A percentile compares a stretch with the other conserved stretches of the same genome.
Evolutionary conservation across 768 basidiomycete species (phyloP).

Genomic region (Suillus occidentalis): DNA sequence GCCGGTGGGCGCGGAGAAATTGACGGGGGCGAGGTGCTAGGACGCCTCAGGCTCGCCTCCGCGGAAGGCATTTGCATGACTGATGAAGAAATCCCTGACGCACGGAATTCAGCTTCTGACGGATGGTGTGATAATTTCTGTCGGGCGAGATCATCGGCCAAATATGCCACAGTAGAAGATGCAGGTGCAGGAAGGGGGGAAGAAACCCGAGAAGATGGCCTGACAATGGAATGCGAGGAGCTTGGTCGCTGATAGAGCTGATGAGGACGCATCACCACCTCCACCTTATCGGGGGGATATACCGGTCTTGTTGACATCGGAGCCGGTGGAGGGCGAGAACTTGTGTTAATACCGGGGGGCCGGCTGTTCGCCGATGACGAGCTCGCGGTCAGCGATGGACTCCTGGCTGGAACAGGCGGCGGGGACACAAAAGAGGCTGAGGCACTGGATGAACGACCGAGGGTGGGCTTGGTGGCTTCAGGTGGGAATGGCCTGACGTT

Average conservation of each 20-base stretch:
- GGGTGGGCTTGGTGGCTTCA: conserved; percentile 14
- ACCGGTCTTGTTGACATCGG: not conserved
- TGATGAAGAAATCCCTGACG: conserved; percentile 35
- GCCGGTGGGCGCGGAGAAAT: conserved; percentile 22
- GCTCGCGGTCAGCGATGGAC: conserved; percentile 6
- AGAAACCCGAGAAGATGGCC: not conserved
- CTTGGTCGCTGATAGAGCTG: conserved; percentile 1
- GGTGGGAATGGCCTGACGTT: conserved; percentile 5
- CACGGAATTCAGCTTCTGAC: conserved; percentile 5
- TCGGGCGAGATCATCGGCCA: conserved; percentile 40
- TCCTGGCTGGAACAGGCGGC: conserved; percentile 12
- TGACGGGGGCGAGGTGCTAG: conserved; percentile 13
- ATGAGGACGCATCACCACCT: conserved; percentile 5
- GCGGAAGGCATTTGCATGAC: conserved; percentile 33
- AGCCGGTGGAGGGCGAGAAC: conserved; percentile 15
- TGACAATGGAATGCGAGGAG: conserved; percentile 3
- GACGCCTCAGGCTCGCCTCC: conserved; percentile 14
- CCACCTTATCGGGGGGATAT: not conserved
- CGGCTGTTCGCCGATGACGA: not conserved
- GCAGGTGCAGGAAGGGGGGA: not conserved
- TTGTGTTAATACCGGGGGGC: conserved; percentile 15
- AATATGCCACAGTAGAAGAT: conserved; percentile 25
- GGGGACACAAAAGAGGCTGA: conserved; percentile 14
- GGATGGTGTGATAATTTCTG: conserved; percentile 34
- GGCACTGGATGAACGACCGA: conserved; percentile 1